Evolutionary conservation across 768 basidiomycete species (phyloP).

Genomic region (Pluteus cervinus): DNA sequence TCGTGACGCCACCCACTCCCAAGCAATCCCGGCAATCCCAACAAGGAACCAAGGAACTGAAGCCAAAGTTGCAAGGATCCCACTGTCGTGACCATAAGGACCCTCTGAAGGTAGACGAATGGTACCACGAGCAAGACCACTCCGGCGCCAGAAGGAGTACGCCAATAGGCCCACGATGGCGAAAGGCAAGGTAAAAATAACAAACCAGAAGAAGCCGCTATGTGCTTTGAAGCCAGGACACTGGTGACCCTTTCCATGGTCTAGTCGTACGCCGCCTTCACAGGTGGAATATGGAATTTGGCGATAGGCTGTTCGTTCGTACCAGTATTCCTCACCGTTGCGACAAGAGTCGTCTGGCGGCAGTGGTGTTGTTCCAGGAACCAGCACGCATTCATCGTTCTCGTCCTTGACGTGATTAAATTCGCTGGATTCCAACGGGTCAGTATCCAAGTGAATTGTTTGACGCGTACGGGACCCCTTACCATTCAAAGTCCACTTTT

Average conservation of each 20-base stretch:
- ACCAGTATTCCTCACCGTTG: constrained; percentile 75
- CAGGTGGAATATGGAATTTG: constrained; percentile 88
- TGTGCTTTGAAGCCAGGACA: constrained; percentile 82
- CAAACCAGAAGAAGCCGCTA: constrained; percentile 79
- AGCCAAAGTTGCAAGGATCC: constrained; percentile 65
- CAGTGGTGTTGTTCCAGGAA: constrained; percentile 60
- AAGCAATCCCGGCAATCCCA: constrained; percentile 69
- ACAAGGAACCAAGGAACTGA: constrained; percentile 89
- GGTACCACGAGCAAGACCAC: constrained; percentile 71
- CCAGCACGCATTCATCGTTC: constrained; percentile 71
- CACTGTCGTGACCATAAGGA: constrained; percentile 30
- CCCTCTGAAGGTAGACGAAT: constrained; percentile 72
- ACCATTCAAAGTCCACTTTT: constrained; percentile 91
- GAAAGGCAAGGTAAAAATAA: constrained; percentile 72
- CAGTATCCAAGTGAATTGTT: no score
- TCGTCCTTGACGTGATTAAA: constrained; percentile 80
- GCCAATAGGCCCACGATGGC: constrained; percentile 68
- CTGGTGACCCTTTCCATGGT: constrained; percentile 64
- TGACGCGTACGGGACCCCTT: constrained; percentile 14
- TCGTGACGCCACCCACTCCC: constrained; percentile 53
- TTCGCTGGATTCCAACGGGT: constrained; percentile 78
- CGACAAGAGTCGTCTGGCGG: constrained; percentile 58
- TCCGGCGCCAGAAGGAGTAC: constrained; percentile 77
- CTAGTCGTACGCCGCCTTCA: constrained; percentile 71
- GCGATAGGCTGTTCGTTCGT: constrained; percentile 87